Base-by-base conservation (phyloP, 1,284 basidiomycete genomes). In the Exsudoporus floridanus region DNA sequence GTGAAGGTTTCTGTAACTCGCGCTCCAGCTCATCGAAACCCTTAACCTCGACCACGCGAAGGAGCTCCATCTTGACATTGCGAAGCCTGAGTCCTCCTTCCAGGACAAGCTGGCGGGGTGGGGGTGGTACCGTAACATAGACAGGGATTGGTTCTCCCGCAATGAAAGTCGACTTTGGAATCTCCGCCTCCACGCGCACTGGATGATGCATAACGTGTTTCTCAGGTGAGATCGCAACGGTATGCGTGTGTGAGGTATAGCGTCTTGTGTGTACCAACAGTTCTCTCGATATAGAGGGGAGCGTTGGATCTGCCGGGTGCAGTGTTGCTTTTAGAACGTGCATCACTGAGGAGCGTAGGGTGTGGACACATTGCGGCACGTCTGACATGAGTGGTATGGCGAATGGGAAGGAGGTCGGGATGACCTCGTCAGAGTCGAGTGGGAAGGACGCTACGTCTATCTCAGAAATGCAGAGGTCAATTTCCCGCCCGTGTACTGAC, bases 71-170 rank as follows among this genome's bases (percentile, higher is more conserved):
- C 60, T 84, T 82, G 54, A 91, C 73, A 60, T 90, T 92, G 25
- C 89, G 79, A 27, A 92, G 77, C 52, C 88, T 74, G 39, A 90
- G 69, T 5, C 86, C 87, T 46, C 77, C 77, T 46, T 84, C 79
- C 3, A 87, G 70, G 27, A 92, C 81, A 18, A 86, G 73, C 54
- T 84, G 81, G 39, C 77, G 74, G 25, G 74, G 66, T 13, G 89
- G 89, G 14, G 87, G 78, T 8, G 90, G 88, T 4, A 92, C 74
- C 6, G 86, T 89, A 43, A 91, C 76, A 63, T 92, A 92, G 27
- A 91, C 71, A 3, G 89, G 86, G 40, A 92, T 82, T 19, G 79
- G 70, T 62, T 92, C 90, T 21, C 82, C 82, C 1, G 80, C 79
- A 48, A 76, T 78, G 68, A 86, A 92, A 1, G 77, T 83, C 14